Base-by-base conservation (phyloP, 2,329 filamentous ascomycete species). In the Eutypella sp. region DNA sequence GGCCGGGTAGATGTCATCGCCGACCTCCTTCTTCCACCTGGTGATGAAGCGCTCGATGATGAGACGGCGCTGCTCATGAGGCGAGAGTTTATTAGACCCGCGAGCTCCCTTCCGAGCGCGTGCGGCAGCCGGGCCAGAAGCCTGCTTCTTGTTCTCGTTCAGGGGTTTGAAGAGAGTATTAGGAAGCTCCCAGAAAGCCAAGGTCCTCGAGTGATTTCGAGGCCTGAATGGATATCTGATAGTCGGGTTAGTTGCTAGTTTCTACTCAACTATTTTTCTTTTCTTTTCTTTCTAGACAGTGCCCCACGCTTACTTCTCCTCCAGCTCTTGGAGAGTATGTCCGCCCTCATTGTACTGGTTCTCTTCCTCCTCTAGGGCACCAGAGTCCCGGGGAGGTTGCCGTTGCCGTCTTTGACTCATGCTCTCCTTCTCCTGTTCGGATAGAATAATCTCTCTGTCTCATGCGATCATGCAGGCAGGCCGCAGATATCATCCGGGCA, bases 1-100 rank as follows among this genome's bases (percentile, higher is more conserved):
- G 2, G 89, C 92, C 0, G 93, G 93, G 61, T 93, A 97, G 57
- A 99, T 88, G 65, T 99, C 93, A 56, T 89, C 73, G 22, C 93
- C 93, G 19, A 96, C 91, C 50, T 96, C 84, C 46, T 82, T 81
- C 33, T 91, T 81, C 93, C 93, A 99, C 63, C 82, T 78, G 13
- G 79, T 78, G 55, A 99, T 89, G 70, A 96, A 99, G 7, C 85
- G 76, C 45, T 91, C 81, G 52, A 99, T 89, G 54, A 96, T 87
- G 56, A 83, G 81, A 1, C 86, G 80, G 31, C 89, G 82, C 50
- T 86, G 79, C 63, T 96, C 90, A 54, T 92, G 82, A 0, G 89
- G 84, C 3, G 82, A 84, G 8, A 81, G 71, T 44, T 78, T 81
- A 5, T 68, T 71, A 8, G 71, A 67, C 8, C 82, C 80, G 53